Base-by-base conservation (phyloP, 768 basidiomycete species). In the Rhodotorula kratochvilovae region DNA sequence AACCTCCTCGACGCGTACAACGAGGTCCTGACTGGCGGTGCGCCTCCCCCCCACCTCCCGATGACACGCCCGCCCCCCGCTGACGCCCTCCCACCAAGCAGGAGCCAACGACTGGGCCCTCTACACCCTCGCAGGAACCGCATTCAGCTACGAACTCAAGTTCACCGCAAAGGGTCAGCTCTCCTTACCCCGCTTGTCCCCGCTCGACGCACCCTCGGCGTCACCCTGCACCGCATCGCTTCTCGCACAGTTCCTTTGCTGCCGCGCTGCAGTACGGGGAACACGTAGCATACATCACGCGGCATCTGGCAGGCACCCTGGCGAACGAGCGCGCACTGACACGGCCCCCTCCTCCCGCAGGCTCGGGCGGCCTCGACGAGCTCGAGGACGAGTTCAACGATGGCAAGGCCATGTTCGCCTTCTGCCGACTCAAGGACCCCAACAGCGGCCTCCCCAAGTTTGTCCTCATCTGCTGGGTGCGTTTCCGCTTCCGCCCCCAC, bases 331-430 rank as follows among this genome's bases (percentile, higher is more conserved):
- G n/a, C n/a, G n/a, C n/a, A n/a, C n/a, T n/a, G n/a, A n/a, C n/a
- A n/a, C n/a, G n/a, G n/a, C n/a, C 39, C 35, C 4, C 55, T 19
- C 4, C 27, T 7, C 57, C 15, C 6, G 11, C 87, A 3, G 93
- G 93, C n/a, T 84, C 83, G 66, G 90, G 89, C n/a, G 91, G 92
- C 2, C 84, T 97, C 19, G 90, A 94, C 74, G 92, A 92, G 76
- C 82, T 98, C 5, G 87, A 90, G 78, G 94, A 97, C 76, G 93
- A 95, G 81, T 98, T 97, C 81, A 90, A 88, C 53, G 93, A 97
- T 80, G 94, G 92, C 68, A 85, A 90, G 91, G 91, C 65, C 50
- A 68, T 70, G 68, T 72, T 61, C 51, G 70, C 72, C 10, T 72
- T 71, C 48, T 62, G n/a, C n/a, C 67, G 71, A 79, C 19, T 50